Percentiles rank a stretch among this genome's conserved stretches.
phyloP scores from a whole-genome alignment of 23 red algal species.

The Porphyridium purpureum region DNA sequence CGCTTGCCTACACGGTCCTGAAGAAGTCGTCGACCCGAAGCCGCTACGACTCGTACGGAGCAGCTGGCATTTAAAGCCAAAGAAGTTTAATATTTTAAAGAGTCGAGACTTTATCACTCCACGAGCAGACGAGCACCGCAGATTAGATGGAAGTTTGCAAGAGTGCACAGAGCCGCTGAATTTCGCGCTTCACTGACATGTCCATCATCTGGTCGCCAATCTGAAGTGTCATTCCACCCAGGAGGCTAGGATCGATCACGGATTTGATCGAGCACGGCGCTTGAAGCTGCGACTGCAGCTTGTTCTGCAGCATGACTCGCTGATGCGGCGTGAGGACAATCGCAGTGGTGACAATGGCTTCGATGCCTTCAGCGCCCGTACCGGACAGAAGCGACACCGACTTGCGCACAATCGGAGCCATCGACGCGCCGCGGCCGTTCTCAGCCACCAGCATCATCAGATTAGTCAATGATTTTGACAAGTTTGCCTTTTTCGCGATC shows the following conservation, averaged over 20 bases:
- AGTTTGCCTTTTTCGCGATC: constrained; percentile 19
- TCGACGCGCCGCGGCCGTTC: constrained; percentile 39
- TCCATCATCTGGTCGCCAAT: constrained; percentile 87
- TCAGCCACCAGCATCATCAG: constrained; percentile 61
- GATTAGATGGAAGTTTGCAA: too few species aligned
- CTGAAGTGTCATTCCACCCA: constrained; percentile 76
- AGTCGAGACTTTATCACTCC: too few species aligned
- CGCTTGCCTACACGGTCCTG: constrained; percentile 56
- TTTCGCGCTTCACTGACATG: too few species aligned
- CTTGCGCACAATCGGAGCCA: constrained; percentile 17
- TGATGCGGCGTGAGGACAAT: constrained; percentile 54
- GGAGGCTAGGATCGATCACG: constrained; percentile 42
- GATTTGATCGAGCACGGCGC: constrained; percentile 42
- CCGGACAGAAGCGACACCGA: constrained; percentile 37
- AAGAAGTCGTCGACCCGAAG: constrained; percentile 23
- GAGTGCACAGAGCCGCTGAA: too few species aligned
- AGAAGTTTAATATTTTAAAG: too few species aligned
- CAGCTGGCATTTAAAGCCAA: constrained; percentile 8
- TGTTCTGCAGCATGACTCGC: constrained; percentile 57
- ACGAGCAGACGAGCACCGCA: too few species aligned
- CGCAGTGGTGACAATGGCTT: constrained; percentile 44
- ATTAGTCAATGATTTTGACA: constrained; percentile 18
- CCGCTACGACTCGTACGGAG: constrained; percentile 38
- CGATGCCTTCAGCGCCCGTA: constrained; percentile 22
- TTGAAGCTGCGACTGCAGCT: constrained; percentile 35